Base-by-base conservation (phyloP, 1,139 yeast species). In the Suhomyces coccinellae region DNA sequence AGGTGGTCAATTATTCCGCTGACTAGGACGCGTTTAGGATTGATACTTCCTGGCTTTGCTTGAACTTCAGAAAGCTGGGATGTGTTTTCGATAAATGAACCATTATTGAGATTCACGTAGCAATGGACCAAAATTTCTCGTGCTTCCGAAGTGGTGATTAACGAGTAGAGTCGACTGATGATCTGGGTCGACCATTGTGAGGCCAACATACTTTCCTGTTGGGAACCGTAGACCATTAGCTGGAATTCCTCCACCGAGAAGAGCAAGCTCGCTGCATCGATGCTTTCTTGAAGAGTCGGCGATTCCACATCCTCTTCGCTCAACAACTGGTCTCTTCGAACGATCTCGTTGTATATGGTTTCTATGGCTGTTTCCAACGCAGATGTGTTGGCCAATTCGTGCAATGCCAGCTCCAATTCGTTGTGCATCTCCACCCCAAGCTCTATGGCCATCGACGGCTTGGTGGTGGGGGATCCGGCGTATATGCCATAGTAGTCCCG, bases 1-100 rank as follows among this genome's bases (percentile, higher is more conserved):
- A 85, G 53, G 45, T 75, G 73, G 58, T 85, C 93, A 17, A 84
- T 74, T 2, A 85, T 66, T 1, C 90, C 91, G 56, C 87, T 82
- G 5, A 83, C 69, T 17, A 82, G 59, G 1, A 77, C 66, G 36
- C 62, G 65, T 9, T 59, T 52, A 1, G 42, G 37, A 8, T 36
- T 34, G 28, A 15, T 12, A 2, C 3, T 36, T 12, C 15, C 15
- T 11, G 16, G 7, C 15, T n/a, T 12, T 4, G 22, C 27, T 6
- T 27, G n/a, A 14, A 10, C n/a, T 12, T 36, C 26, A 4, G 24
- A 10, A n/a, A 36, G 16, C 3, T 11, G 26, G 3, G 35, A 40
- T 1, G 38, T 31, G 12, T 46, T 49, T 1, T 57, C 52, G 1
- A 66, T 51, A 28, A 76, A 57, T 6, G 51, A 46, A 2, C 63